Base-by-base conservation (phyloP, 2,329 filamentous ascomycete species). In the Emergomyces pasteurianus region DNA sequence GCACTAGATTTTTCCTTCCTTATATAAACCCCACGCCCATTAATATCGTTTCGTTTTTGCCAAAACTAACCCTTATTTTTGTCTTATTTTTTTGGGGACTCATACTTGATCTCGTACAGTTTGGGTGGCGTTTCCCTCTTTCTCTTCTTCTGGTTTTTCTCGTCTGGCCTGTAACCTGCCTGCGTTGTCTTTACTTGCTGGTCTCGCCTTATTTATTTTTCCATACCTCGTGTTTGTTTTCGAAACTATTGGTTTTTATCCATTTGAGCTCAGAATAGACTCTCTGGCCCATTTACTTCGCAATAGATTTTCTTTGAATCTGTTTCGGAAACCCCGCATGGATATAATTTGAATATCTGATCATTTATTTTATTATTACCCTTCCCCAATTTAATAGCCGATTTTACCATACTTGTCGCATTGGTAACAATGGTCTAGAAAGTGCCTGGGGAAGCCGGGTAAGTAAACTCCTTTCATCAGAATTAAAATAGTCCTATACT, bases 1-100 rank as follows among this genome's bases (percentile, higher is more conserved):
- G 42, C 68, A 69, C 60, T 70, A 59, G 61, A 31, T 9, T 52
- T 38, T 43, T 36, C 36, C 16, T 58, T 52, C 23, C 12, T n/a
- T n/a, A n/a, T n/a, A n/a, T n/a, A n/a, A 40, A 38, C 16, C 31
- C 1, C 52, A 36, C 14, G 23, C 50, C 16, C 36, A 18, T 10
- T 46, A 46, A 46, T 46, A 1, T 46, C 42, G 7, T 23, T 6
- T 47, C 49, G 16, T 16, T n/a, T n/a, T 52, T 31, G 49, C 49
- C 26, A 12, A 9, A 18, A 16, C 42, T 6, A 12, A 10, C 21
- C 26, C 10, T 10, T 46, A 46, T 46, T 9, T 23, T 46, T 21
- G n/a, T 14, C 4, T 8, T 36, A 36, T 36, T 36, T 36, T 23
- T 23, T 47, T 47, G n/a, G n/a, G n/a, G 5, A 12, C 10, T 47